A percentile compares a stretch with the other conserved stretches of the same genome.
phyloP scores from a whole-genome alignment of 1,284 basidiomycete species.

The Tilletia indica region DNA sequence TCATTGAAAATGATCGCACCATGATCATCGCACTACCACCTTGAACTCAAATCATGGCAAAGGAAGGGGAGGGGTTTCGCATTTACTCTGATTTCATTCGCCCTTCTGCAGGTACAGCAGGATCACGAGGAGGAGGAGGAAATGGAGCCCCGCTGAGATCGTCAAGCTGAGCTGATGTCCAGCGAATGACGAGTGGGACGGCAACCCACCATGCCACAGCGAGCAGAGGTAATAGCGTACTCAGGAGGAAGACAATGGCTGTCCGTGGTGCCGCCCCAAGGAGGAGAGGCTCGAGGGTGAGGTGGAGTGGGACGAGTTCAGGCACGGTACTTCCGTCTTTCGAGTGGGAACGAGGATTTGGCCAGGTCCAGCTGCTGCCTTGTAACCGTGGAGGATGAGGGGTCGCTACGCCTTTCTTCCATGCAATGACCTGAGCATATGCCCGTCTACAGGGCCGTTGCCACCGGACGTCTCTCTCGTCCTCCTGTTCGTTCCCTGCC shows the following conservation, averaged over 20 bases:
- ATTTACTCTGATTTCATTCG: too few relatives aligned
- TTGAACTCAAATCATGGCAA: too few relatives aligned
- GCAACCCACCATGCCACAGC: slow-evolving; percentile 9
- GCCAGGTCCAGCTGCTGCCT: neutral
- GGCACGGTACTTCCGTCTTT: neutral
- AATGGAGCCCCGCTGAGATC: neutral
- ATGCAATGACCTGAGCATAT: slow-evolving; percentile 11
- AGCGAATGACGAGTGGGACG: slow-evolving; percentile 5
- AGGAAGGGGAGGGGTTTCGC: too few relatives aligned
- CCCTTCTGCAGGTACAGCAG: neutral
- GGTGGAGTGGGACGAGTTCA: neutral
- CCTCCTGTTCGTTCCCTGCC: neutral
- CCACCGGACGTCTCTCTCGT: neutral
- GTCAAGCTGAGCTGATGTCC: slow-evolving; percentile 2
- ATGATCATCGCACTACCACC: too few relatives aligned
- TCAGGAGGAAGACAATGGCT: slow-evolving; percentile 14
- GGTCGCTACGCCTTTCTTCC: slow-evolving; percentile 1
- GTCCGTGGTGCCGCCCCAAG: neutral
- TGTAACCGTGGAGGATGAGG: neutral
- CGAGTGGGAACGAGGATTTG: neutral
- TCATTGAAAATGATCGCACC: too few relatives aligned
- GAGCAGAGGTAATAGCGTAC: neutral
- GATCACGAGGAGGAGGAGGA: neutral
- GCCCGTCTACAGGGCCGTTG: slow-evolving; percentile 11
- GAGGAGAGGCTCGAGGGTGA: slow-evolving; percentile 8